Base-by-base conservation (phyloP, 768 basidiomycete genomes). In the Lentinula edodes region DNA sequence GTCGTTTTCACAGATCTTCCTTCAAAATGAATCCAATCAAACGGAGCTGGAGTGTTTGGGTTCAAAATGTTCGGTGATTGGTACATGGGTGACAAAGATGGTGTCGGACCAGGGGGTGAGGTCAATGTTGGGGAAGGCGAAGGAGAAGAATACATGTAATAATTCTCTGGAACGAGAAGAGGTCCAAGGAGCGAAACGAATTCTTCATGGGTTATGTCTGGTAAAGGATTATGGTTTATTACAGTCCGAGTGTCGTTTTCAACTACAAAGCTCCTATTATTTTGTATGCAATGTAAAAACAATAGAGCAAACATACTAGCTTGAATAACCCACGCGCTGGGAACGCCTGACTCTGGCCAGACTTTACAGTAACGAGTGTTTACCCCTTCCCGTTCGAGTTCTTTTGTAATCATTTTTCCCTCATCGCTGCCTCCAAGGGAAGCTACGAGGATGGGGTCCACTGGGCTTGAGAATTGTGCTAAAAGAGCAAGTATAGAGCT, bases 21-120 rank as follows among this genome's bases (percentile, higher is more conserved):
- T 66, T 93, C 91, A 62, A 94, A 90, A 67, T 93, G 91, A 6
- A 94, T 73, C 90, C 91, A 92, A 65, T 93, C 89, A 58, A 93
- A 89, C 0, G 91, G 92, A 0, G 91, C 89, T 0, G 87, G 87
- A 53, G 83, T 87, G 63, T 82, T 79, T 7, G 79, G 77, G 60
- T 78, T 84, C 38, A 67, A 71, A 52, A 75, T 67, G 20, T 67
- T 39, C 18, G 45, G 58, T 10, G 52, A 53, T 23, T 48, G 46
- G 8, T 48, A 9, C 18, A 28, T 35, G 6, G 38, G 12, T 20
- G 39, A 13, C 18, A 41, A 69, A 35, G 66, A 51, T 36, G 58
- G 18, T 10, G 42, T 32, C 23, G 28, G 38, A 13, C 23, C 50
- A 43, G 72, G 67, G 32, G 71, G 61, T 16, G 72, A 63, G 15